These are phyloP conservation scores for Yarrowia osloensis DNA, from an alignment of 805 yeast genomes.

Conservation along the genomic window DNA sequence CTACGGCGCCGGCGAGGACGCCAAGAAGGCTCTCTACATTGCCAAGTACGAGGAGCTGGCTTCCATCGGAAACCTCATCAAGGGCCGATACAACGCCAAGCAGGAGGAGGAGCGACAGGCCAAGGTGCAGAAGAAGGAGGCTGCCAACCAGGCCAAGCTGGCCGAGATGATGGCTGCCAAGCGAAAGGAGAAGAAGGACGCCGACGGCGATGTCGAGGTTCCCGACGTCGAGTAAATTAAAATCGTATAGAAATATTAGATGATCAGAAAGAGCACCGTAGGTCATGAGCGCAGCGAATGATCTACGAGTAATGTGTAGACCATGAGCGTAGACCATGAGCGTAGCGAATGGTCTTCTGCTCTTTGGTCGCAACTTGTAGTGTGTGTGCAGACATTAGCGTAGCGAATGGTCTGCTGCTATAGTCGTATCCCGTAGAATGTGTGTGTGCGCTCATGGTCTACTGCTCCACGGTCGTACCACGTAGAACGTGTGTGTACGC, in stretches of 20 bases:
- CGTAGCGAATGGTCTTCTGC: too few relatives aligned
- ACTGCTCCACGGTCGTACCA: too few relatives aligned
- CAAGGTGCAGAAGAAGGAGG: slow-evolving; percentile 81
- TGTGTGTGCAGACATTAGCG: too few relatives aligned
- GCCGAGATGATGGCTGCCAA: slow-evolving; percentile 82
- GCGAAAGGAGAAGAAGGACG: slow-evolving; percentile 47
- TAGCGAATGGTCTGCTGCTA: too few relatives aligned
- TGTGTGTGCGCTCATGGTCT: too few relatives aligned
- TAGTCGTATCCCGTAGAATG: too few relatives aligned
- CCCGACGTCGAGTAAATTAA: slow-evolving; percentile 30
- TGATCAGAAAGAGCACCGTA: background rate
- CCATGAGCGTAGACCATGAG: too few relatives aligned
- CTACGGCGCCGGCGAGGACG: slow-evolving; percentile 95
- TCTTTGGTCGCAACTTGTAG: too few relatives aligned
- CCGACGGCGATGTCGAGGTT: slow-evolving; percentile 36
- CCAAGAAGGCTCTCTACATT: slow-evolving; percentile 93
- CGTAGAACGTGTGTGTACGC: too few relatives aligned
- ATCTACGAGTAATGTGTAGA: too few relatives aligned
- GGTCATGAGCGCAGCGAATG: background rate
- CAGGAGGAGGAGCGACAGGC: slow-evolving; percentile 95
- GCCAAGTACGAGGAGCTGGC: slow-evolving; percentile 98
- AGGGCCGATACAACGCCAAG: slow-evolving; percentile 91
- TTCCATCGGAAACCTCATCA: slow-evolving; percentile 88
- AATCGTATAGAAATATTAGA: slow-evolving; percentile 24
- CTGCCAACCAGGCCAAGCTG: slow-evolving; percentile 76